Evolutionary conservation across 345 rosid species (phyloP), one percentile per base, ranked within the genome.

Genomic region (Hirschfeldia incana): DNA sequence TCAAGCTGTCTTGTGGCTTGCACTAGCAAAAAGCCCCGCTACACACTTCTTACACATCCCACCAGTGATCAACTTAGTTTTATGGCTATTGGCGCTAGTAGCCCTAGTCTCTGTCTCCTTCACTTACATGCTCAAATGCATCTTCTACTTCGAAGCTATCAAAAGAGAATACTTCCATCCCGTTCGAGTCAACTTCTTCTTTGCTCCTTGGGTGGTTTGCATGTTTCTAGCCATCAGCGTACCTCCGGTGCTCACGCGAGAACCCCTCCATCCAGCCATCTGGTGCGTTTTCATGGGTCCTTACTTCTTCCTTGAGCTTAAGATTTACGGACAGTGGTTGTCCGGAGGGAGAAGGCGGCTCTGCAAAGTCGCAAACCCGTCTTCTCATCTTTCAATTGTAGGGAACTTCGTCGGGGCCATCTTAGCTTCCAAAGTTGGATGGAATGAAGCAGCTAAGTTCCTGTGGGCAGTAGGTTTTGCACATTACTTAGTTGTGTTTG

Each of bases 161-260:
- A 87, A 84, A 82, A 81, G 99, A 83, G 99, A 95, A 78, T 93
- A 90, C 75, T 93, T 85, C 78, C 99, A 93, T 75, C 98, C 96
- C 0, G 89, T 95, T 34, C 83, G 98, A 37, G 88, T 95, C 83
- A 91, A 93, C 73, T 93, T 91, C 90, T 95, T 93, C 84, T 94
- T 92, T 8, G 97, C 98, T 42, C 99, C 96, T 0, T 94, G 99
- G 97, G 96, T 95, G 37, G 99, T 88, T 73, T 95, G 97, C 80
- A 93, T 93, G 97, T 90, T 95, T 85, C 80, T 95, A 42, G 94
- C 96, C 82, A 85, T 90, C 26, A 85, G 97, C 34, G 87, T 81
- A 49, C 98, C 98, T 8, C 87, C 87, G 0, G 16, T 46, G 62
- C 68, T 92, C 26, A 74, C 84, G 13, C 21, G 3, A 70, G 75